Percentiles rank a stretch among this genome's conserved stretches.
These are phyloP conservation scores for Saccharomyces hybrid DNA, from an alignment of 1,139 yeast genomes.

Conservation along the genomic window DNA sequence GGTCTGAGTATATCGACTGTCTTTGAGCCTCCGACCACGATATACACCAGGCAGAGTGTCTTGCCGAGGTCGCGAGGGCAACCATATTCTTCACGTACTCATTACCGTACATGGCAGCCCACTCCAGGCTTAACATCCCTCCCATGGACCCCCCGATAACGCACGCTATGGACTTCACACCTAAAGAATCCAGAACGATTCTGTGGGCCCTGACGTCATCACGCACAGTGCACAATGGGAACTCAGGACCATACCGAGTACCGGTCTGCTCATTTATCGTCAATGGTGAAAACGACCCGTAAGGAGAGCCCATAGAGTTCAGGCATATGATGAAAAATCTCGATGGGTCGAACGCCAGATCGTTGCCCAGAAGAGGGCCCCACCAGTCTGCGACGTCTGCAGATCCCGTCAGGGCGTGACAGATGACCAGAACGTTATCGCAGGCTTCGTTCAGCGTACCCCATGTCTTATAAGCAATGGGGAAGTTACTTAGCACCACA, in stretches of 20 bases:
- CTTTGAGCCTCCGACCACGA: constrained; percentile 99
- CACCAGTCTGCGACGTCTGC: constrained; percentile 97
- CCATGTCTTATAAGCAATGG: constrained; percentile 95
- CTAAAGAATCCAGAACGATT: constrained; percentile 61
- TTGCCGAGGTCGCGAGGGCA: constrained; percentile 88
- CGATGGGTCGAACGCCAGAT: constrained; percentile 83
- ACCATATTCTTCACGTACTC: constrained; percentile 64
- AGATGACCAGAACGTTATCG: constrained; percentile 74
- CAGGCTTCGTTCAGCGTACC: constrained; percentile 62
- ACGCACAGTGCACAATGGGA: constrained; percentile 84
- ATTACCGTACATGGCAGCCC: constrained; percentile 61
- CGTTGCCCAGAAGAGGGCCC: constrained; percentile 90
- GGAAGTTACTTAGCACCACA: constrained; percentile 61
- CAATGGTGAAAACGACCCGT: constrained; percentile 91
- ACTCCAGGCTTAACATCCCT: constrained; percentile 93
- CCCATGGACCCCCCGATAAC: constrained; percentile 99
- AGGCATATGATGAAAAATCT: constrained; percentile 79
- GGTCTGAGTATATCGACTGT: constrained; percentile 91
- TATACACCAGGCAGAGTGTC: constrained; percentile 97
- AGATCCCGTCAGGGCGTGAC: constrained; percentile 94
- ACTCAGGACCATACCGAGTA: constrained; percentile 81
- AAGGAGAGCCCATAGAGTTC: constrained; percentile 90
- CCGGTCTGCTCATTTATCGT: constrained; percentile 68
- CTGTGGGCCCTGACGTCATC: constrained; percentile 85
- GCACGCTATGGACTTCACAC: constrained; percentile 67